Evolutionary conservation across 2,329 filamentous ascomycete species (phyloP).

Genomic region (Cyclaneusma minus): DNA sequence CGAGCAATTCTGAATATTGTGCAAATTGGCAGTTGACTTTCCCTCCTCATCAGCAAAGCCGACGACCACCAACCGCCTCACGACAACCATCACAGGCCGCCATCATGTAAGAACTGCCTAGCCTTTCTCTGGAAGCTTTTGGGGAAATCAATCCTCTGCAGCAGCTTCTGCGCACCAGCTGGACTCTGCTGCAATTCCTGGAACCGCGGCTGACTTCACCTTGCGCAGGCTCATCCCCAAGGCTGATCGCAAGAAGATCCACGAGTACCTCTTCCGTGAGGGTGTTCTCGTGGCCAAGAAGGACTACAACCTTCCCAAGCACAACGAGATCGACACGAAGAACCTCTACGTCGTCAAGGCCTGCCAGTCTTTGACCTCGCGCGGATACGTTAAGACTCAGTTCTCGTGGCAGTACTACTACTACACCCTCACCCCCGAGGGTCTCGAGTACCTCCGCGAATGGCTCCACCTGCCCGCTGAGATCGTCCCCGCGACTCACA

Average conservation of each 20-base stretch:
- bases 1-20: too few relatives aligned
- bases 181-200: too few relatives aligned
- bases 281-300: slow-evolving; percentile 94
- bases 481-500: slow-evolving; percentile 98
- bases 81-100: too few relatives aligned
- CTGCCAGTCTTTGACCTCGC: slow-evolving; percentile 92
- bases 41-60: too few relatives aligned
- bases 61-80: too few relatives aligned
- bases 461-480: slow-evolving; percentile 99
- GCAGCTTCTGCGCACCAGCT: too few relatives aligned
- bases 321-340: slow-evolving; percentile 97
- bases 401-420: slow-evolving; percentile 99
- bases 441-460: slow-evolving; percentile 99
- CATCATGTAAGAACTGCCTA: too few relatives aligned
- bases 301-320: slow-evolving; percentile 97
- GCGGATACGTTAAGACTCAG: slow-evolving; percentile 98
- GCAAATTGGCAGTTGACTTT: too few relatives aligned
- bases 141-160: too few relatives aligned
- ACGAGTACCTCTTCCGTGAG: slow-evolving; percentile 97
- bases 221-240: slow-evolving; percentile 99
- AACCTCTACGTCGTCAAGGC: slow-evolving; percentile 99
- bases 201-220: too few relatives aligned
- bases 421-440: slow-evolving; percentile 99
- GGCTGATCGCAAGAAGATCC: slow-evolving; percentile 99
- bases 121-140: too few relatives aligned